These are phyloP conservation scores for Gynostemma pentaphyllum DNA, from an alignment of 306 rosid species.

Conservation along the genomic window DNA sequence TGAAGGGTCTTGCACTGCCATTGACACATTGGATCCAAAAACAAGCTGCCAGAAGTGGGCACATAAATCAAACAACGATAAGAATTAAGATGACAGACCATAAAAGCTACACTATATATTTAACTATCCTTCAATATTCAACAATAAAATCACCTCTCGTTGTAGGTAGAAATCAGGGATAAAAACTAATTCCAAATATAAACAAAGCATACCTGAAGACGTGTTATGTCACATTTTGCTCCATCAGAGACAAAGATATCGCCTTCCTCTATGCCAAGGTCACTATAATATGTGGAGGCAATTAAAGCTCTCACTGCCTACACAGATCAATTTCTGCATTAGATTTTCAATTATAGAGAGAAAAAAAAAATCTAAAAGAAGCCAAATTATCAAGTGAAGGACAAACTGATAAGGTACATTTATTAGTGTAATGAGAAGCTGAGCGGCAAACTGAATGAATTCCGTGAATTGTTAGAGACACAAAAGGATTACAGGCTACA, in stretches of 20 bases:
- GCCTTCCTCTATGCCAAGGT: constrained; percentile 31
- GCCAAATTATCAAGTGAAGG: not conserved
- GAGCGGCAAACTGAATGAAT: no score
- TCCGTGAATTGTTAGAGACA: no score
- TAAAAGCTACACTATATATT: not conserved
- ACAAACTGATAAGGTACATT: not conserved
- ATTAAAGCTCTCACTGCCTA: constrained; percentile 42
- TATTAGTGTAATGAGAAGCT: not conserved
- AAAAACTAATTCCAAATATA: not conserved
- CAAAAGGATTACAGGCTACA: no score
- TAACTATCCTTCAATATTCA: not conserved
- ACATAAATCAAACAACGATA: constrained; percentile 1
- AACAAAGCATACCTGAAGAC: constrained; percentile 40
- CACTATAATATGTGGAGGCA: constrained; percentile 29
- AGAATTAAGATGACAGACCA: not conserved
- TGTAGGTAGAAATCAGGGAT: not conserved
- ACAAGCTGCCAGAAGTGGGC: constrained; percentile 25
- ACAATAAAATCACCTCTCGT: not conserved
- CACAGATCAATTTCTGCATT: constrained; percentile 3
- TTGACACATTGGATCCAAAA: constrained; percentile 38
- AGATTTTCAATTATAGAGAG: not conserved
- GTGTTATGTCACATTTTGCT: constrained; percentile 53
- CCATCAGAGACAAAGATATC: constrained; percentile 55
- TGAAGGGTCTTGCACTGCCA: constrained; percentile 55
- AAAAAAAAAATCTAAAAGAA: not conserved